Evolutionary conservation across 2,329 filamentous ascomycete species (phyloP).

Genomic region (Fusarium keratoplasticum): DNA sequence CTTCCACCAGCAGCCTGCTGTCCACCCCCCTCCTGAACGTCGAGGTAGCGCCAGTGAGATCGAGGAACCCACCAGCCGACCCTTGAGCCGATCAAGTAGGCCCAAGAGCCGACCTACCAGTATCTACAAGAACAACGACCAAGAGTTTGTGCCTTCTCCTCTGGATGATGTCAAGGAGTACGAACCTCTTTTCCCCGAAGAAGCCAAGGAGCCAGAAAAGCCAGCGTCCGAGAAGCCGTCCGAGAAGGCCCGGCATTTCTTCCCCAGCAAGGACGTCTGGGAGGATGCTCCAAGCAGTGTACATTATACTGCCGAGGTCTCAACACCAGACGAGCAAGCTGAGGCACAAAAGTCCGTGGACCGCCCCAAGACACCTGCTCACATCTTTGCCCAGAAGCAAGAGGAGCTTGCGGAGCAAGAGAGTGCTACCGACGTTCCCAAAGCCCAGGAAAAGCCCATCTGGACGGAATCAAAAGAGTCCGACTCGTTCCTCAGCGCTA

Average conservation of each 20-base stretch:
- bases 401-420: constrained; percentile 74
- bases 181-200: constrained; percentile 91
- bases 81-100: constrained; percentile 59
- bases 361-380: constrained; percentile 67
- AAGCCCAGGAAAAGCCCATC: constrained; percentile 51
- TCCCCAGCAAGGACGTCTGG: constrained; percentile 97
- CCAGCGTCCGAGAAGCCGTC: constrained; percentile 46
- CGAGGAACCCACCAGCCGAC: constrained; percentile 70
- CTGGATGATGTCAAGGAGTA: constrained; percentile 93
- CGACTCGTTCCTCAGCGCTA: constrained; percentile 57
- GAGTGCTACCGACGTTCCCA: constrained; percentile 43
- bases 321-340: constrained; percentile 72
- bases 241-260: constrained; percentile 70
- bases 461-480: constrained; percentile 61
- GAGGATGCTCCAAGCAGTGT: constrained; percentile 93
- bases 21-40: constrained; percentile 78
- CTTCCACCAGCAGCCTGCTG: constrained; percentile 80
- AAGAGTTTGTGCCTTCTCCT: constrained; percentile 72
- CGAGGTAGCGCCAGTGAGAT: constrained; percentile 69
- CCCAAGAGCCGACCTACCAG: constrained; percentile 62
- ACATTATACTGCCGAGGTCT: constrained; percentile 83
- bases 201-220: constrained; percentile 63
- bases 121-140: constrained; percentile 67
- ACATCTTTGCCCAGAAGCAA: constrained; percentile 74
- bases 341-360: constrained; percentile 49